These are phyloP conservation scores for Aureobasidium namibiae DNA, from an alignment of 2,329 filamentous ascomycete genomes.

Conservation along the genomic window DNA sequence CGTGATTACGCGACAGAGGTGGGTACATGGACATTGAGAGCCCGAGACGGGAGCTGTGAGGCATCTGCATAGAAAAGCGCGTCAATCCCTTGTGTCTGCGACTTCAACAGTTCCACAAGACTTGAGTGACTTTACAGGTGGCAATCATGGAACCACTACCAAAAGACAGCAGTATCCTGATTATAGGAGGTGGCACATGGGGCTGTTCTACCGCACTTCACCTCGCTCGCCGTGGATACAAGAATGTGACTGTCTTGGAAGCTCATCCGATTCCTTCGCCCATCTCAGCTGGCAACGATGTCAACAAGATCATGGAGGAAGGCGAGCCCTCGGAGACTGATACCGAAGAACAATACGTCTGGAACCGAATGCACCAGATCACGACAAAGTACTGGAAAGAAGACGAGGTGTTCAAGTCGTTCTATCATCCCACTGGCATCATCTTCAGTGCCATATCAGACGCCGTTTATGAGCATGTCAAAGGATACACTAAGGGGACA, in stretches of 20 bases:
- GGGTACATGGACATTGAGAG: not conserved
- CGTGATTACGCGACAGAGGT: not conserved
- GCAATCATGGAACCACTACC: slow-evolving; percentile 1
- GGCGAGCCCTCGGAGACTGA: slow-evolving; percentile 20
- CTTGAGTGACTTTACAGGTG: not conserved
- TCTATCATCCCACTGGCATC: slow-evolving; percentile 41
- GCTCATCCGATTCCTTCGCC: slow-evolving; percentile 38
- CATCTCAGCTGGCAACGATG: slow-evolving; percentile 43
- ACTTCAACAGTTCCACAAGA: not conserved
- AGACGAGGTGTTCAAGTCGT: slow-evolving; percentile 35
- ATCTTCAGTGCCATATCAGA: slow-evolving; percentile 38
- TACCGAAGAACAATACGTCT: slow-evolving; percentile 29
- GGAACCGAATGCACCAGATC: slow-evolving; percentile 26
- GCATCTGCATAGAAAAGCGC: not conserved
- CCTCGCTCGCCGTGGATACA: slow-evolving; percentile 42
- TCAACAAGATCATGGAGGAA: slow-evolving; percentile 43
- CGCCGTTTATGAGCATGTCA: slow-evolving; percentile 29
- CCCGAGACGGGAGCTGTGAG: not conserved
- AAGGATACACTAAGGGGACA: slow-evolving; percentile 27
- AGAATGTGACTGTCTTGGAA: slow-evolving; percentile 42
- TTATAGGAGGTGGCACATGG: slow-evolving; percentile 45
- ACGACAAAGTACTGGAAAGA: slow-evolving; percentile 35
- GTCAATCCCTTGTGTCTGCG: no score
- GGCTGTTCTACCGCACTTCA: slow-evolving; percentile 46
- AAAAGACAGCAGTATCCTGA: slow-evolving; percentile 27